phyloP scores from a whole-genome alignment of 768 basidiomycete genomes.

The Serendipita indica region DNA sequence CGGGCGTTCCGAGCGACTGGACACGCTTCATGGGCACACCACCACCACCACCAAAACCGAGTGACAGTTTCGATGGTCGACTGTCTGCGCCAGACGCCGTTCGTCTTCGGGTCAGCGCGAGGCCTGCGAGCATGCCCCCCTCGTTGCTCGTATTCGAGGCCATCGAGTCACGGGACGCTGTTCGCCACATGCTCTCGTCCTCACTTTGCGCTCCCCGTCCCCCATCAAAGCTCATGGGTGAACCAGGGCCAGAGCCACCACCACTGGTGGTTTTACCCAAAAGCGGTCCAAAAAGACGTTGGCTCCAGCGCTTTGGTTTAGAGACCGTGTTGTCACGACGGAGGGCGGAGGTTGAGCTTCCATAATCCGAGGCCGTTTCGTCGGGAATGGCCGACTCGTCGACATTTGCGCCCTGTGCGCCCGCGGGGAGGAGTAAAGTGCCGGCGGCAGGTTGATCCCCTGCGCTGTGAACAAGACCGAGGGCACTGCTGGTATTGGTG shows the following conservation, averaged over 20 bases:
- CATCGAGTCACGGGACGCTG: background rate
- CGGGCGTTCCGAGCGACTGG: background rate
- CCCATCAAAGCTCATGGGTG: background rate
- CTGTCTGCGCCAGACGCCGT: background rate
- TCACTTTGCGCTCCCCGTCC: background rate
- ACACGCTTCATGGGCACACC: background rate
- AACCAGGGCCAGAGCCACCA: background rate
- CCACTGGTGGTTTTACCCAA: too few relatives aligned
- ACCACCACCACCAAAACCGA: background rate
- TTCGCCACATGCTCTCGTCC: background rate
- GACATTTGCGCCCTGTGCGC: too few relatives aligned
- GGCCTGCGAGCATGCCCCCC: background rate
- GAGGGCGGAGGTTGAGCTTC: too few relatives aligned
- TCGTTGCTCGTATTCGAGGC: background rate
- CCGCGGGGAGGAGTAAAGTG: constrained; percentile 15
- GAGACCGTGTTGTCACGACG: too few relatives aligned
- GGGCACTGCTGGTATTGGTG: constrained; percentile 9
- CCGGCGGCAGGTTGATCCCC: constrained; percentile 16
- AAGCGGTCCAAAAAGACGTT: background rate
- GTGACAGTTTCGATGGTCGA: background rate
- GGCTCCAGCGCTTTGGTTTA: background rate
- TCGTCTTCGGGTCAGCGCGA: background rate
- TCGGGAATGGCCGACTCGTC: too few relatives aligned
- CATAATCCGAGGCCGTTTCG: too few relatives aligned
- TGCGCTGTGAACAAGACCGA: too few relatives aligned